Evolutionary conservation across 2,329 filamentous ascomycete species (phyloP).

Genomic region (Alternaria sp.): DNA sequence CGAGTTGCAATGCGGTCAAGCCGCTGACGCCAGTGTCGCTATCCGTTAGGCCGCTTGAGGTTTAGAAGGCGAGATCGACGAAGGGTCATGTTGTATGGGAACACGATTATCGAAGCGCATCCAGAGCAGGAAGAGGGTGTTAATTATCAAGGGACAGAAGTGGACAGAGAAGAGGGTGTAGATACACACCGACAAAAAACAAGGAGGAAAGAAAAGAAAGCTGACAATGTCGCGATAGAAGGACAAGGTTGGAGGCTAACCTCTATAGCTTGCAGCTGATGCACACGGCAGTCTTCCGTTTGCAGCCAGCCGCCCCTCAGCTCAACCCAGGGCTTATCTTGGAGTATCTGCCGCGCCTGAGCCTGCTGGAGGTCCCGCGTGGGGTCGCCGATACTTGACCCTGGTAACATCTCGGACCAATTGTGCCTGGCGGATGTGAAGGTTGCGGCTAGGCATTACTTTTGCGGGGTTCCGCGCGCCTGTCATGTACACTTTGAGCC

Average conservation of each 20-base stretch:
- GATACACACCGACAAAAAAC: slow-evolving; percentile 1
- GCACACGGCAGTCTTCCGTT: slow-evolving; percentile 9
- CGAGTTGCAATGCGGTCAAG: slow-evolving; percentile 10
- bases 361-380: slow-evolving; percentile 11
- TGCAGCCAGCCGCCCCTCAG: slow-evolving; percentile 1
- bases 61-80: slow-evolving; percentile 19
- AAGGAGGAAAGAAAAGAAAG: slow-evolving; percentile 4
- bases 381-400: slow-evolving; percentile 5
- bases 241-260: slow-evolving; percentile 9
- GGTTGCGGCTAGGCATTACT: slow-evolving; percentile 3
- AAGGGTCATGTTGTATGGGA: slow-evolving; percentile 32
- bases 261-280: slow-evolving; percentile 17
- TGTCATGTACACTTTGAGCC: not conserved
- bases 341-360: slow-evolving; percentile 4
- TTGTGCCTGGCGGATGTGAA: not conserved
- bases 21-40: slow-evolving; percentile 8
- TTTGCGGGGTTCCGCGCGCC: slow-evolving; percentile 4
- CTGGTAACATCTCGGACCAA: not conserved
- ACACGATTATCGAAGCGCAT: slow-evolving; percentile 5
- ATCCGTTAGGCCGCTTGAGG: slow-evolving; percentile 27
- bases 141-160: not conserved
- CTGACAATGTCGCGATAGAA: slow-evolving; percentile 7
- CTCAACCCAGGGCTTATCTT: slow-evolving; percentile 7
- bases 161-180: not conserved
- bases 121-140: slow-evolving; percentile 8